These are phyloP conservation scores for Botryosphaeria dothidea DNA, from an alignment of 2,329 filamentous ascomycete genomes.

Conservation along the genomic window DNA sequence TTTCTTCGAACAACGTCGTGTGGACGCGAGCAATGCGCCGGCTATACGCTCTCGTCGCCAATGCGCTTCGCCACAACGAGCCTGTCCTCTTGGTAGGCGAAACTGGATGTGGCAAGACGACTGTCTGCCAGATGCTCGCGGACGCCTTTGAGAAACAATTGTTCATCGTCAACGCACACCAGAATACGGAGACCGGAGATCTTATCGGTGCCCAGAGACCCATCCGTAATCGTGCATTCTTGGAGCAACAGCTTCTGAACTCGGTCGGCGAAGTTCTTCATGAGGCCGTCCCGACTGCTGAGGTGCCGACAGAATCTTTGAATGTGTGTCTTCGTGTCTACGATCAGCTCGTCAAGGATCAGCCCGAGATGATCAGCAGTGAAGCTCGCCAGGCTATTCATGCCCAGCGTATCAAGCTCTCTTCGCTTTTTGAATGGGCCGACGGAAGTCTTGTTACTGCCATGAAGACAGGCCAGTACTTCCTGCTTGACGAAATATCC, in stretches of 20 bases:
- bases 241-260: slow-evolving; percentile 65
- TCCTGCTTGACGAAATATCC: slow-evolving; percentile 96
- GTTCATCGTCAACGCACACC: slow-evolving; percentile 93
- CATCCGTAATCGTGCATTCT: slow-evolving; percentile 77
- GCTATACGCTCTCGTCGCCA: slow-evolving; percentile 83
- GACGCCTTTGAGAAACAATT: slow-evolving; percentile 75
- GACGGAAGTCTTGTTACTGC: slow-evolving; percentile 92
- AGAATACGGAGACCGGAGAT: slow-evolving; percentile 97
- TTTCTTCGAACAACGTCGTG: slow-evolving; percentile 57
- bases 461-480: slow-evolving; percentile 87
- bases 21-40: slow-evolving; percentile 96
- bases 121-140: slow-evolving; percentile 88
- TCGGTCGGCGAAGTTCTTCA: slow-evolving; percentile 54
- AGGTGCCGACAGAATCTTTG: background rate
- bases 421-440: slow-evolving; percentile 92
- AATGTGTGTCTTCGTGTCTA: slow-evolving; percentile 60
- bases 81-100: slow-evolving; percentile 93
- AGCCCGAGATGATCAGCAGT: slow-evolving; percentile 49
- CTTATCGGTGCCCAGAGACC: slow-evolving; percentile 94
- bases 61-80: slow-evolving; percentile 85
- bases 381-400: slow-evolving; percentile 31
- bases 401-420: slow-evolving; percentile 60
- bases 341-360: slow-evolving; percentile 51
- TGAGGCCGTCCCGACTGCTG: background rate
- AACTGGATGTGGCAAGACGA: slow-evolving; percentile 97